Percentiles rank a stretch among this genome's conserved stretches.
Evolutionary conservation across 768 basidiomycete genomes (phyloP).

Genomic region (Leccinum barrowsii): DNA sequence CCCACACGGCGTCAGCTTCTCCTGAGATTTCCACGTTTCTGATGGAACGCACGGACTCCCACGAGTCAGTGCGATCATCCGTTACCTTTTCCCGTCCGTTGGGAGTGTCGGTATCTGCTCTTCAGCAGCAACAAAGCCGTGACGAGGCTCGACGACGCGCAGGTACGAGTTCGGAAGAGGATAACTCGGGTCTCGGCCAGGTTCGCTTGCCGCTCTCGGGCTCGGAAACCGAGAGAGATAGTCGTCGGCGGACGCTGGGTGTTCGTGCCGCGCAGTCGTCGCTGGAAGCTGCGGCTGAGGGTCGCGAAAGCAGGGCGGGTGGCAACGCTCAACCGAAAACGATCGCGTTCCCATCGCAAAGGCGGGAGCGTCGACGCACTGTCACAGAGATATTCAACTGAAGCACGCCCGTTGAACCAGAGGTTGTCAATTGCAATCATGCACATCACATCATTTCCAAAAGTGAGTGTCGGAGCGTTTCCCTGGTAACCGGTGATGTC

Average conservation of each 20-base stretch:
- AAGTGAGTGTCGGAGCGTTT: conserved; percentile 16
- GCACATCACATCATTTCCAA: background rate
- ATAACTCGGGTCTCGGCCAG: conserved; percentile 20
- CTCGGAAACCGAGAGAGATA: conserved; percentile 50
- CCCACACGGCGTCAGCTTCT: conserved; percentile 58
- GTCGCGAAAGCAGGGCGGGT: conserved; percentile 26
- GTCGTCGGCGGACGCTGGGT: conserved; percentile 37
- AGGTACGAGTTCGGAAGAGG: conserved; percentile 25
- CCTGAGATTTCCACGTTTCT: conserved; percentile 30
- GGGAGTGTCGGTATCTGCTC: conserved; percentile 48
- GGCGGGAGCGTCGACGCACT: conserved; percentile 45
- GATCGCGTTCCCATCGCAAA: conserved; percentile 28
- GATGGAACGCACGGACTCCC: conserved; percentile 47
- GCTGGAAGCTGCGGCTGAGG: conserved; percentile 34
- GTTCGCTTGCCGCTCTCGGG: conserved; percentile 37
- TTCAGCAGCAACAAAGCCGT: conserved; percentile 50
- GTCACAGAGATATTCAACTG: conserved; percentile 47
- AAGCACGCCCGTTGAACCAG: conserved; percentile 2
- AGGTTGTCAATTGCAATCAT: conserved; percentile 10
- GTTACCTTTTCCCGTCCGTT: conserved; percentile 67
- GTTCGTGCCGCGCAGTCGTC: conserved; percentile 45
- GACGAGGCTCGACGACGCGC: conserved; percentile 36
- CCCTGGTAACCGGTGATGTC: background rate
- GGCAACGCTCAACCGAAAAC: conserved; percentile 37
- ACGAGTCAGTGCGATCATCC: conserved; percentile 40